These are phyloP conservation scores for Teratosphaeria gauchensis DNA, from an alignment of 2,329 filamentous ascomycete genomes.

Conservation along the genomic window DNA sequence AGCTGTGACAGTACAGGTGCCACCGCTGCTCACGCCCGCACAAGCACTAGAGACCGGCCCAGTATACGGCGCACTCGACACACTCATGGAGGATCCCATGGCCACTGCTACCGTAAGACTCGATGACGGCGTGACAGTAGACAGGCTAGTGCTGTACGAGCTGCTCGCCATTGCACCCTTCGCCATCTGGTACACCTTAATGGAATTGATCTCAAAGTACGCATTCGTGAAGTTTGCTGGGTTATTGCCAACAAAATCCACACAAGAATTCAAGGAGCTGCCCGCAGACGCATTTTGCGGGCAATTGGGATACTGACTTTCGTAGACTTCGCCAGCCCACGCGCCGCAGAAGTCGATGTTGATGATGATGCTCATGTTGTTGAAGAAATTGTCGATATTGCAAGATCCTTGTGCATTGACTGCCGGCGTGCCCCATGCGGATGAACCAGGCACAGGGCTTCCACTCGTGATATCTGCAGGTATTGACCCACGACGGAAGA, in stretches of 20 bases:
- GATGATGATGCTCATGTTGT: constrained; percentile 30
- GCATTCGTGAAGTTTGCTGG: constrained; percentile 23
- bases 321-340: constrained; percentile 27
- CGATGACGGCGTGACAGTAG: constrained; percentile 10
- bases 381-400: constrained; percentile 28
- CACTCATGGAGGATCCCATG: constrained; percentile 16
- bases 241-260: constrained; percentile 25
- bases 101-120: constrained; percentile 17
- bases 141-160: constrained; percentile 19
- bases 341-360: constrained; percentile 33
- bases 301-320: constrained; percentile 15
- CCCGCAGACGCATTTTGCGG: constrained; percentile 14
- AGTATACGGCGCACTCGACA: constrained; percentile 15
- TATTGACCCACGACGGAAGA: constrained; percentile 24
- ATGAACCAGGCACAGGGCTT: constrained; percentile 38
- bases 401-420: constrained; percentile 50
- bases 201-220: constrained; percentile 34
- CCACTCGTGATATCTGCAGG: constrained; percentile 33
- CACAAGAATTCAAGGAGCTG: constrained; percentile 19
- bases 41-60: constrained; percentile 14
- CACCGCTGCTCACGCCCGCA: not conserved
- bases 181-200: constrained; percentile 31
- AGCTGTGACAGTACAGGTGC: constrained; percentile 1
- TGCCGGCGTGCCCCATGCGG: constrained; percentile 50
- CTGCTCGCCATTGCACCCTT: constrained; percentile 10